phyloP scores from a whole-genome alignment of 2,329 filamentous ascomycete genomes.

The Thermomyces lanuginosus region DNA sequence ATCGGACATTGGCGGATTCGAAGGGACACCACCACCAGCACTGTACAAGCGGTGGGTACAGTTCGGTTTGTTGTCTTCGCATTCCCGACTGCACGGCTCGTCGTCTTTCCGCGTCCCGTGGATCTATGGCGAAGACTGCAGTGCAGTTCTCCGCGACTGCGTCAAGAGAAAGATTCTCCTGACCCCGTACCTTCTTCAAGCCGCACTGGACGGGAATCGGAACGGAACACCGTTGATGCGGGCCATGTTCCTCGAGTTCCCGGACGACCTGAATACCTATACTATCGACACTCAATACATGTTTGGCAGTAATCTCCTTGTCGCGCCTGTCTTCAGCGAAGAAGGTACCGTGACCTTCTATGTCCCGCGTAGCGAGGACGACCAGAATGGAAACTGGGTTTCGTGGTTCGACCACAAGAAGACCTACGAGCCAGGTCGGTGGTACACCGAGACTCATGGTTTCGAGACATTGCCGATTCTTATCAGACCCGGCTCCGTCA shows the following conservation, averaged over 20 bases:
- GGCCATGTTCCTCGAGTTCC: slow-evolving; percentile 54
- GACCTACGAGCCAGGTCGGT: slow-evolving; percentile 27
- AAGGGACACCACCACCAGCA: slow-evolving; percentile 48
- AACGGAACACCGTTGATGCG: slow-evolving; percentile 47
- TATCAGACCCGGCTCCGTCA: slow-evolving; percentile 32
- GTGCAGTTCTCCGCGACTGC: slow-evolving; percentile 39
- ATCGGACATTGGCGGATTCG: slow-evolving; percentile 56
- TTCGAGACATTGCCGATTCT: slow-evolving; percentile 45
- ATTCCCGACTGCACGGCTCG: slow-evolving; percentile 54
- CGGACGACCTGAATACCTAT: slow-evolving; percentile 52
- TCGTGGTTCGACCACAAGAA: slow-evolving; percentile 32
- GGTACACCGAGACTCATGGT: slow-evolving; percentile 44
- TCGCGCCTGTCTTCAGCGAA: slow-evolving; percentile 48
- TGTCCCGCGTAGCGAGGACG: slow-evolving; percentile 35
- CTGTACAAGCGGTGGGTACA: slow-evolving; percentile 66
- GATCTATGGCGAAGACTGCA: slow-evolving; percentile 50
- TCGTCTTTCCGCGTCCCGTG: slow-evolving; percentile 59
- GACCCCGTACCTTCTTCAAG: slow-evolving; percentile 42
- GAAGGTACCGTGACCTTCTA: slow-evolving; percentile 51
- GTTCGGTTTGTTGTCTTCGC: slow-evolving; percentile 55
- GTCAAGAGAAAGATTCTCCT: slow-evolving; percentile 38
- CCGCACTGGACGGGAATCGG: slow-evolving; percentile 34
- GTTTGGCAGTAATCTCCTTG: slow-evolving; percentile 49
- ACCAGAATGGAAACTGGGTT: slow-evolving; percentile 32
- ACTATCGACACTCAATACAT: slow-evolving; percentile 56